These are phyloP conservation scores for Leishmania martiniquensis DNA, from an alignment of 208 protist genomes.

Conservation along the genomic window DNA sequence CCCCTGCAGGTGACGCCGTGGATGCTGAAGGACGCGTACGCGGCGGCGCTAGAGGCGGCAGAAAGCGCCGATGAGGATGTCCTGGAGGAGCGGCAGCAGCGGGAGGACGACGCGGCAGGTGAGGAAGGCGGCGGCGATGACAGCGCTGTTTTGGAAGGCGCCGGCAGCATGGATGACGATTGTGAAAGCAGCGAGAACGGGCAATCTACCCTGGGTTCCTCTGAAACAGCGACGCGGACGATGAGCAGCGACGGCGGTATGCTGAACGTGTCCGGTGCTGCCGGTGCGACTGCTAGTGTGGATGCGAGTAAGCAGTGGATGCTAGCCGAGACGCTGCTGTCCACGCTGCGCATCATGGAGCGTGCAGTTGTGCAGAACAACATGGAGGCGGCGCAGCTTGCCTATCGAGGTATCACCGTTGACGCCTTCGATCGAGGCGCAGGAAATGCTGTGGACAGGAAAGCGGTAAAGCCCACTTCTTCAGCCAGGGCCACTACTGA, in stretches of 20 bases:
- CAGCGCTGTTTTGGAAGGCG: conserved; percentile 27
- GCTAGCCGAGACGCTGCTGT: conserved; percentile 76
- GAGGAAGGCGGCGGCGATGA: conserved; percentile 15
- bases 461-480: neutral
- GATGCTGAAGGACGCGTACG: conserved; percentile 90
- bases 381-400: conserved; percentile 85
- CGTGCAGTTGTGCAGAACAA: conserved; percentile 92
- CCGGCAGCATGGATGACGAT: conserved; percentile 20
- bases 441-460: neutral
- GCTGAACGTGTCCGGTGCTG: neutral
- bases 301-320: conserved; percentile 63
- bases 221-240: conserved; percentile 12
- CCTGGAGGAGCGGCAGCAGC: conserved; percentile 16
- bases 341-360: conserved; percentile 89
- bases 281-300: neutral
- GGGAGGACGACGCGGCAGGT: neutral
- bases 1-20: conserved; percentile 83
- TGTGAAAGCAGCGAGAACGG: conserved; percentile 41
- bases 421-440: conserved; percentile 20
- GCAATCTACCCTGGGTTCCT: conserved; percentile 34
- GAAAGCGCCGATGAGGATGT: conserved; percentile 54
- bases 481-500: neutral
- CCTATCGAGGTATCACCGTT: conserved; percentile 84
- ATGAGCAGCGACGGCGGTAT: neutral
- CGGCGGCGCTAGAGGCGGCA: conserved; percentile 40